Percentiles rank a stretch among this genome's conserved stretches.
Evolutionary conservation across 2,329 filamentous ascomycete species (phyloP).

Genomic region (Zymoseptoria tritici): DNA sequence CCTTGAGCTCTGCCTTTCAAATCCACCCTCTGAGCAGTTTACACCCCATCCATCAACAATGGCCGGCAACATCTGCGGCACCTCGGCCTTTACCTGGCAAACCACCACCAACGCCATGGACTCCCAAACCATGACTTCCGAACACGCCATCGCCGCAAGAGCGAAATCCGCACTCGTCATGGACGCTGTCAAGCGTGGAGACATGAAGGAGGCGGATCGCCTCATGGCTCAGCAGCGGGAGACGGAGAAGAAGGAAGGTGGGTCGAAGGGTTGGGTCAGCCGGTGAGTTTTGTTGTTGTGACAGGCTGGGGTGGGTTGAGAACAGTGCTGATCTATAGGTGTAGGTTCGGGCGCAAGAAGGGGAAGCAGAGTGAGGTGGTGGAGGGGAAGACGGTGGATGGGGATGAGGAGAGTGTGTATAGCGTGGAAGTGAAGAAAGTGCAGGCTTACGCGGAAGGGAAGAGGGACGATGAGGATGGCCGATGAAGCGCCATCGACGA

Average conservation of each 20-base stretch:
- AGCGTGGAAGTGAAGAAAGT: conserved; percentile 2
- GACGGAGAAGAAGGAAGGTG: not conserved
- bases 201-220: conserved; percentile 1
- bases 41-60: not conserved
- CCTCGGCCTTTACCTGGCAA: conserved; percentile 2
- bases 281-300: not conserved
- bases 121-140: not conserved
- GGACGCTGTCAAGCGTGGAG: conserved; percentile 3
- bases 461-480: not conserved
- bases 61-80: conserved; percentile 8
- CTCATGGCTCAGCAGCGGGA: conserved; percentile 1
- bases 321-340: conserved; percentile 2
- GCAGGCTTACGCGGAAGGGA: not conserved
- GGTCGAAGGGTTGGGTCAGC: not conserved
- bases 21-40: too few relatives aligned
- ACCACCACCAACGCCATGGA: conserved; percentile 1
- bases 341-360: conserved; percentile 7
- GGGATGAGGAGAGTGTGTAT: conserved; percentile 5
- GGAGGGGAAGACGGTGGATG: not conserved
- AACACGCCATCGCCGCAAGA: conserved; percentile 1
- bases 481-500: not conserved
- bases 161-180: conserved; percentile 5
- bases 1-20: too few relatives aligned
- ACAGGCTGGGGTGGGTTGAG: not conserved
- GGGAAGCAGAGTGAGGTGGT: not conserved